Evolutionary conservation across 805 yeast species (phyloP).

Genomic region (Hanseniaspora lindneri): DNA sequence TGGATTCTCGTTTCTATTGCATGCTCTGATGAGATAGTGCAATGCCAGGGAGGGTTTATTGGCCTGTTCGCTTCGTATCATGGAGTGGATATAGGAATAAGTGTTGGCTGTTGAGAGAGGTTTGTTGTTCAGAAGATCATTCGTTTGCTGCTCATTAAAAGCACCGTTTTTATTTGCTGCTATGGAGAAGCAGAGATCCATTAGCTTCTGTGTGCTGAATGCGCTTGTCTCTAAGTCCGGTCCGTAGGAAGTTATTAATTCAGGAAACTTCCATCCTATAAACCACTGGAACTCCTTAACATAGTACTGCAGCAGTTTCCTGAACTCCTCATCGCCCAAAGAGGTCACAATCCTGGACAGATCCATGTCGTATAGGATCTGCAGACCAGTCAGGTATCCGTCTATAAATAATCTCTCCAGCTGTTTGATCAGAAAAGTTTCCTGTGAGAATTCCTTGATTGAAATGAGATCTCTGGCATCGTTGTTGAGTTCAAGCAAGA

Average conservation of each 20-base stretch:
- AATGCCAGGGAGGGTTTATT: not conserved
- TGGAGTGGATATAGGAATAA: not conserved
- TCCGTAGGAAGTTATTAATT: not conserved
- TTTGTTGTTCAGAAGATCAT: not conserved
- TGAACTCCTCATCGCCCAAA: not conserved
- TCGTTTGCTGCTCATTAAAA: not conserved
- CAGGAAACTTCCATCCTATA: not conserved
- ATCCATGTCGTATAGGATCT: not conserved
- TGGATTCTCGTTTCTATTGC: not conserved
- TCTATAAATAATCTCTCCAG: not conserved
- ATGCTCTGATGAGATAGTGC: not conserved
- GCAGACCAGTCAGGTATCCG: not conserved
- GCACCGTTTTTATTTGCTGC: not conserved
- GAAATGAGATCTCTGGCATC: conserved; percentile 5
- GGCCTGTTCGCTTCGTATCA: not conserved
- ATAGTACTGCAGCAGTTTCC: not conserved
- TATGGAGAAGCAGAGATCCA: not conserved
- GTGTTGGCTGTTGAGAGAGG: not conserved
- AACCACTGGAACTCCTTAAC: conserved; percentile 11
- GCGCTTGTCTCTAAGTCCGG: not conserved
- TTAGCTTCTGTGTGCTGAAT: not conserved
- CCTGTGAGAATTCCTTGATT: not conserved
- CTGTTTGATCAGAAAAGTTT: not conserved
- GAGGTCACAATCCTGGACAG: not conserved
- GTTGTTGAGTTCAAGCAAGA: conserved; percentile 1